Base-by-base conservation (phyloP, 495 filamentous ascomycete species). In the Cercophora scortea region DNA sequence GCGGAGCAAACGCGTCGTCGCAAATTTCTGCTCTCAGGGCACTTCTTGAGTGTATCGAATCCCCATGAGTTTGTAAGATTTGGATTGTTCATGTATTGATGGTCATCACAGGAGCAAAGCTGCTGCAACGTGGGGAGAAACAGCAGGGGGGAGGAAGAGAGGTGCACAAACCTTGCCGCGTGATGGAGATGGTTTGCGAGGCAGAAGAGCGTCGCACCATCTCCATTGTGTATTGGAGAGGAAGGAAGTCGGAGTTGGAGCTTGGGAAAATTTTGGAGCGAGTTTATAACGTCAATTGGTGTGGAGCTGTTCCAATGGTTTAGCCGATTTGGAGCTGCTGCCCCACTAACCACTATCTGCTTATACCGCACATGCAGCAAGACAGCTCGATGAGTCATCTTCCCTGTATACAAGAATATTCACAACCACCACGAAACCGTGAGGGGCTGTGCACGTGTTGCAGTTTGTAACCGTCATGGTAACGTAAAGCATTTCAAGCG, bases 51-150 rank as follows among this genome's bases (percentile, higher is more conserved):
- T 76, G 61, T 66, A 64, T 65, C 58, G 64, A 64, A 70, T 88
- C 85, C 83, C 78, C 85, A 87, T 71, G 76, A 72, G 56, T 69
- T 66, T 80, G 71, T 90, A 83, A 82, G 86, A 83, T 66, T 87
- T 89, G 84, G 86, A 89, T 88, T 89, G 83, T 88, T 88, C 82
- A 41, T 41, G 67, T 65, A 66, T 77, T 59, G 67, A 66, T 75
- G 72, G 71, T 79, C 75, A 84, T 71, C 73, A 44, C 19, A 56
- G 61, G 46, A 62, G 62, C 56, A 61, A 61, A 47, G 56, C 51
- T 32, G 47, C 47, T 35, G 33, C 49, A 19, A 50, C 2, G 25
- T 25, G 25, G 25, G 25, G 5, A 25, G 25, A 25, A 25, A 25
- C 25, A 25, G 25, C 25, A 25, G 25, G 5, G 25, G 25, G 25